Base-by-base conservation (phyloP, 768 basidiomycete species). In the Amanita fuliginea region DNA sequence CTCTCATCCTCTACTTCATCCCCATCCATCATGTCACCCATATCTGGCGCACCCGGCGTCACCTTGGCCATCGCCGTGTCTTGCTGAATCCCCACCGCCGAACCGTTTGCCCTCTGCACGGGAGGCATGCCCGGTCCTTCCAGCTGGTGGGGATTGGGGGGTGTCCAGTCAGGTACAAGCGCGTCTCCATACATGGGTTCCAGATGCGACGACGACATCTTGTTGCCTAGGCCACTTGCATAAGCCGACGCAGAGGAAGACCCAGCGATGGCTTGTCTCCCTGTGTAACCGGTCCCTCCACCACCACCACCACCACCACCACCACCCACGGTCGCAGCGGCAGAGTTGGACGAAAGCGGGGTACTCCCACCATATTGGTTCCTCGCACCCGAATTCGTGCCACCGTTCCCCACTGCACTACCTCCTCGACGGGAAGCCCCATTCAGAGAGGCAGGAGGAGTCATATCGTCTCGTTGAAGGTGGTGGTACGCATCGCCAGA, bases 121-220 rank as follows among this genome's bases (percentile, higher is more conserved):
- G 32, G 75, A 10, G 86, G 84, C 80, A 88, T 83, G 0, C 86
- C 86, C 8, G 86, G 86, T 3, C 86, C 86, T 56, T 86, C 83
- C 24, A 87, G 69, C 52, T 78, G 78, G 21, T 76, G 77, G 4
- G 75, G 67, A 21, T 62, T 69, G 9, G 74, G 72, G 16, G 70
- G 69, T 36, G 63, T 65, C 78, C 78, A 80, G 52, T 78, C 77
- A 22, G 72, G 64, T 10, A 69, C 55, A 54, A 32, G 51, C 9
- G 45, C 3, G 13, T 51, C 43, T 6, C 46, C 46, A 35, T 46
- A 51, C 34, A 43, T 51, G 3, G 47, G 48, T n/a, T 56, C 55
- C 4, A 56, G 37, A 34, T 24, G 47, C 34, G 36, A 32, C 3
- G 36, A 32, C 3, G 35, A 26, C 24, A 57, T 42, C 10, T 51